Evolutionary conservation across 2,329 filamentous ascomycete genomes (phyloP).

Genomic region (Neonectria ditissima): DNA sequence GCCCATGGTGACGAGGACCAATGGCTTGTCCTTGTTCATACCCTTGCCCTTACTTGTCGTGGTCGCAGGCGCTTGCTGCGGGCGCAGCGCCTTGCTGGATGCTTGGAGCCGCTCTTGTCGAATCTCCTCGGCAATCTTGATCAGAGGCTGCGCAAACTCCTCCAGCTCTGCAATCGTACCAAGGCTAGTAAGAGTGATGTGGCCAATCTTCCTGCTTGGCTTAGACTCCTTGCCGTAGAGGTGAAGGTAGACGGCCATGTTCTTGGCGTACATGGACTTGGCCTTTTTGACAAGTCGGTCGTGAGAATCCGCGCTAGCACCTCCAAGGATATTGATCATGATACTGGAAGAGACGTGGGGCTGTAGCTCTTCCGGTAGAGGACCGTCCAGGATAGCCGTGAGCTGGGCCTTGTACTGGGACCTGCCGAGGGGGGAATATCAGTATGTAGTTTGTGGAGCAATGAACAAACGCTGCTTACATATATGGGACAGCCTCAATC

Average conservation of each 20-base stretch:
- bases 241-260: slow-evolving; percentile 73
- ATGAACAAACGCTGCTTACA: slow-evolving; percentile 45
- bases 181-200: slow-evolving; percentile 83
- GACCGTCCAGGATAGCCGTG: slow-evolving; percentile 78
- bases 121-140: slow-evolving; percentile 72
- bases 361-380: slow-evolving; percentile 66
- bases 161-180: slow-evolving; percentile 74
- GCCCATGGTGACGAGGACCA: slow-evolving; percentile 86
- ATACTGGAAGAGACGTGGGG: slow-evolving; percentile 73
- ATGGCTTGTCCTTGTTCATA: slow-evolving; percentile 52
- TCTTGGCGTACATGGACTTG: slow-evolving; percentile 55
- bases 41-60: slow-evolving; percentile 35
- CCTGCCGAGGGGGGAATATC: not conserved
- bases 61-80: slow-evolving; percentile 22
- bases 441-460: not conserved
- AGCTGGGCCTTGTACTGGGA: slow-evolving; percentile 96
- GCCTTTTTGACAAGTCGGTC: slow-evolving; percentile 61
- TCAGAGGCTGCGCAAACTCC: slow-evolving; percentile 72
- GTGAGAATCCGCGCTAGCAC: slow-evolving; percentile 74
- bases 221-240: slow-evolving; percentile 93
- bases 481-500: slow-evolving; percentile 87
- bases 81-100: slow-evolving; percentile 53
- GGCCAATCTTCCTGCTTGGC: slow-evolving; percentile 93
- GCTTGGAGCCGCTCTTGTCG: slow-evolving; percentile 64
- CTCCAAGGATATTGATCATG: slow-evolving; percentile 86